Conservation (phyloP, 768 basidiomycete species). For the Phlebiopsis gigantea region DNA sequence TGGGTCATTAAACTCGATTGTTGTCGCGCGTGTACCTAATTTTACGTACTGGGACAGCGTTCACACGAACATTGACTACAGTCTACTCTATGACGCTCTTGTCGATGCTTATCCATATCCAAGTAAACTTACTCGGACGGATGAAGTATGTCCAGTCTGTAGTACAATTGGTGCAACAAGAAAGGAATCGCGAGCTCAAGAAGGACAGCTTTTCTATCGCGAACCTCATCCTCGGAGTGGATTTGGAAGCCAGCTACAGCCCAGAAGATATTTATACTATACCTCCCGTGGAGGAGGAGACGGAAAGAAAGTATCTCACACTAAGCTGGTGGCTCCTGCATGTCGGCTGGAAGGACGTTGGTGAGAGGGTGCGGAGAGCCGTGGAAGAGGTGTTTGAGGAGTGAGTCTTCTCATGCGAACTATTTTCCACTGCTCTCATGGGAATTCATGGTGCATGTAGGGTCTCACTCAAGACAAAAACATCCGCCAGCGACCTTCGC, state of each 20-base stretch:
- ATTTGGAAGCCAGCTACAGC: conserved; percentile 11
- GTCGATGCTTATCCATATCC: conserved; percentile 79
- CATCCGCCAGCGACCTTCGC: conserved; percentile 66
- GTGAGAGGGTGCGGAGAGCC: conserved; percentile 61
- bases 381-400: conserved; percentile 83
- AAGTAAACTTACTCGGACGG: conserved; percentile 81
- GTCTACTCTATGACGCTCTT: conserved; percentile 85
- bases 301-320: conserved; percentile 76
- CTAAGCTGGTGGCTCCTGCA: conserved; percentile 92
- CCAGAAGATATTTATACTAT: conserved; percentile 25
- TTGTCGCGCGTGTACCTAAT: background rate
- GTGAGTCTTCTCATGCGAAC: conserved; percentile 39
- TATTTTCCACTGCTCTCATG: background rate
- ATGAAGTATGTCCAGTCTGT: conserved; percentile 73
- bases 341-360: conserved; percentile 86
- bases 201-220: conserved; percentile 33
- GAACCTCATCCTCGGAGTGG: conserved; percentile 28
- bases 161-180: conserved; percentile 53
- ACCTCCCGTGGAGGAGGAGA: conserved; percentile 49
- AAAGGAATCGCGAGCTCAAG: conserved; percentile 40
- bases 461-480: conserved; percentile 75
- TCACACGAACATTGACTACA: conserved; percentile 83
- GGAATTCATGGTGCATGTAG: conserved; percentile 32
- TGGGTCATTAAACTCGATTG: conserved; percentile 28
- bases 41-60: conserved; percentile 42